Base-by-base conservation (phyloP, 169 alveolate species). In the Plasmodium berghei region DNA sequence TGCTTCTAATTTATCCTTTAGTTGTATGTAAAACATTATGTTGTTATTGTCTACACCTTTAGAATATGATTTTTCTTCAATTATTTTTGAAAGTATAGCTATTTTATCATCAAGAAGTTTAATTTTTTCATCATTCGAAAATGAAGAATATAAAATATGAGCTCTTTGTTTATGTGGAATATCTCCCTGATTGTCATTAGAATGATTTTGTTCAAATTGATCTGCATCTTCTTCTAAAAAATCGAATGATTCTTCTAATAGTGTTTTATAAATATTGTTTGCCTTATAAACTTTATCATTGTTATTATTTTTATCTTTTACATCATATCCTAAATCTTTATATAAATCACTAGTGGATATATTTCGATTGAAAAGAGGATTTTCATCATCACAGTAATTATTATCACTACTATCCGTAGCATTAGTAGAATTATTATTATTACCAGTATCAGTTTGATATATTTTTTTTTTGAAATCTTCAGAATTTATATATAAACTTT, bases 1-100 rank as follows among this genome's bases (percentile, higher is more conserved):
- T 0, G 97, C 97, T 64, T 95, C 96, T 48, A 95, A 92, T 69
- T 95, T 94, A 80, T 95, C 97, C 61, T 95, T 87, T 12, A 95
- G 89, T 90, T 95, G 97, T 55, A 95, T 74, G 55, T 93, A 94
- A 74, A 95, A 71, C 74, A 88, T 71, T 18, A 80, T 66, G 34
- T 80, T 69, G 26, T 88, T 91, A 52, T 91, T 91, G 42, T 92
- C 93, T 46, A 92, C 58, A 46, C 94, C 95, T 75, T 95, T 90
- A 40, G 93, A 63, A 46, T 89, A 75, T 66, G 96, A 93, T 66
- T 95, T 93, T 55, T 64, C 85, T 62, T 95, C 96, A n/a, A 95
- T 94, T 88, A 80, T 92, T 72, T 92, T 92, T n/a, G 92, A 87
- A 72, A 95, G 92, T 72, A 94, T 90, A 46, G 72, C 92, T 42